phyloP scores from a whole-genome alignment of 306 rosid genomes.

The Quercus ilex region DNA sequence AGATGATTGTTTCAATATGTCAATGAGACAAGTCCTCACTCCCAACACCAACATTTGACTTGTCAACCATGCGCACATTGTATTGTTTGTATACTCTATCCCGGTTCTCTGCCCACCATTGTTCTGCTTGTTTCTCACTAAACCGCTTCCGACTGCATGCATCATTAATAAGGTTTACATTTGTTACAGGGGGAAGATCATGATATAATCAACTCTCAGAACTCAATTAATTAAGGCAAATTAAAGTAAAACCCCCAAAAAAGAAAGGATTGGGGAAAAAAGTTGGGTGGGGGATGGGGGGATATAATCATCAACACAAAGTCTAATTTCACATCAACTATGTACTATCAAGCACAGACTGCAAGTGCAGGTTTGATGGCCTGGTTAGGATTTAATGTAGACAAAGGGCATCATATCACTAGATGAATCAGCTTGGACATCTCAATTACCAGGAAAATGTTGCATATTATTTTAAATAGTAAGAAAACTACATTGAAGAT shows the following conservation, averaged over 20 bases:
- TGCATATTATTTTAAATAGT: neutral
- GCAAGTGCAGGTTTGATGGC: no score
- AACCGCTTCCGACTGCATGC: conserved; percentile 91
- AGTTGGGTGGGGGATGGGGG: no score
- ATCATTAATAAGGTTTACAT: conserved; percentile 15
- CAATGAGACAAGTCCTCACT: conserved; percentile 83
- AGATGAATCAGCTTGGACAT: no score
- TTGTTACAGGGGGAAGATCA: neutral
- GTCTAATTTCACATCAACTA: no score
- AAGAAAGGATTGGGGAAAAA: no score
- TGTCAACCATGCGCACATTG: conserved; percentile 77
- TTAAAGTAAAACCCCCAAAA: no score
- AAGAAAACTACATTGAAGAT: neutral
- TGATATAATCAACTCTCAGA: neutral
- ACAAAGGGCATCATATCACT: no score
- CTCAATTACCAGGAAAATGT: neutral
- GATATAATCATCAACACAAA: no score
- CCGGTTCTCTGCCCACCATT: conserved; percentile 98
- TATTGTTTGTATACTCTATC: conserved; percentile 82
- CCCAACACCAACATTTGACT: conserved; percentile 81
- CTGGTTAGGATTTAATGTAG: no score
- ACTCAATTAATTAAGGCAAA: no score
- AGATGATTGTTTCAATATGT: conserved; percentile 38
- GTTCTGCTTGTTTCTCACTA: conserved; percentile 95
- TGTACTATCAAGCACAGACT: no score